Base-by-base conservation (phyloP, 2,329 filamentous ascomycete species). In the Aspergillus fumigatiaffinis region DNA sequence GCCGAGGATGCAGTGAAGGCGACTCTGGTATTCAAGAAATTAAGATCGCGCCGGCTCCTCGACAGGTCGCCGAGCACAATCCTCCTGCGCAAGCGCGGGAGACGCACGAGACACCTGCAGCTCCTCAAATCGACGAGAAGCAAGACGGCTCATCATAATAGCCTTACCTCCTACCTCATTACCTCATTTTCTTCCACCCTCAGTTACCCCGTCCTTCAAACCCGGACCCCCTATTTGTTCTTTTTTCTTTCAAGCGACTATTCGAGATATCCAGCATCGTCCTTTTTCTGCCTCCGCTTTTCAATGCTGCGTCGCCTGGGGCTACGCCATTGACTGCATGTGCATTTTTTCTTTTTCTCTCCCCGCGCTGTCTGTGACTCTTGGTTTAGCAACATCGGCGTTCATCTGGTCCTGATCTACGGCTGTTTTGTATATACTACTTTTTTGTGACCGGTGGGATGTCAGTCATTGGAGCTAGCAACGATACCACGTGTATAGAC, bases 11-110 rank as follows among this genome's bases (percentile, higher is more conserved):
- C 50, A 69, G 68, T 50, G 68, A 71, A 50, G 63, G 66, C 7
- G 64, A 70, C 14, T 66, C 68, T 50, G 65, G 58, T 23, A 66
- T 72, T 20, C 69, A 72, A 28, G 70, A 73, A 50, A 49, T 70
- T 23, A 72, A 71, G 60, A 60, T 71, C 7, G 57, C 66, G 4
- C 63, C 65, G 20, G 67, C 68, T 26, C 68, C 71, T 10, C 66
- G 67, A 55, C 72, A 72, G 51, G 65, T 62, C 10, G 69, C 66
- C 14, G 68, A 73, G 51, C 64, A 63, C 9, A 58, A 68, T 21
- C n/a, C 9, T 46, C 63, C 62, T 2, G 44, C 61, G 3, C 52
- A 67, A 25, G 53, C 52, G 3, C 59, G 59, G 14, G 50, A 44
- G 20, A 57, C 63, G 7, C 49, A 52, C 7, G 63, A 60, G 28